phyloP scores from a whole-genome alignment of 2,329 filamentous ascomycete genomes.

The Colletotrichum sidae region DNA sequence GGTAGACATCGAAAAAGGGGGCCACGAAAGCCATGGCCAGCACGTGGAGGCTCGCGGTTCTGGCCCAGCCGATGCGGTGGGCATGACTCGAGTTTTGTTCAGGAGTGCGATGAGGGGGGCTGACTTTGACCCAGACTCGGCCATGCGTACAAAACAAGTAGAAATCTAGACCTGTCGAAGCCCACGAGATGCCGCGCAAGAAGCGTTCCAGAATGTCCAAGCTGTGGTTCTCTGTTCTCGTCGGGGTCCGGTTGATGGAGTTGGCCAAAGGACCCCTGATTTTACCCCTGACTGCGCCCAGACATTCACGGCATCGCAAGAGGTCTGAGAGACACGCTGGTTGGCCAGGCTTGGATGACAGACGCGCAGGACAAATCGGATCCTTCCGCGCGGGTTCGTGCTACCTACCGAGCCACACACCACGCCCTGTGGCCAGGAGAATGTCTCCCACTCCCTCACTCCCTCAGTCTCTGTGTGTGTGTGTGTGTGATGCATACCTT shows the following conservation, averaged over 20 bases:
- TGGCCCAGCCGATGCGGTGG: slow-evolving; percentile 12
- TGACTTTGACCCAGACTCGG: slow-evolving; percentile 1
- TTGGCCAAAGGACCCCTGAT: slow-evolving; percentile 18
- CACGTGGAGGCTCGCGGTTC: slow-evolving; percentile 5
- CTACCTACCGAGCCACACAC: slow-evolving; percentile 8
- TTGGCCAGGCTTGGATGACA: slow-evolving; percentile 30
- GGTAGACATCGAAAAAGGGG: slow-evolving; percentile 5
- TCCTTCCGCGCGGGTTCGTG: slow-evolving; percentile 27
- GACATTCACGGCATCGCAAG: slow-evolving; percentile 22
- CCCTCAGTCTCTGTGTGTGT: not conserved
- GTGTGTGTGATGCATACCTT: slow-evolving; percentile 13
- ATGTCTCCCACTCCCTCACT: too few relatives aligned
- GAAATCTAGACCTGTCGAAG: slow-evolving; percentile 13
- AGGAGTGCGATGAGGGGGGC: slow-evolving; percentile 3
- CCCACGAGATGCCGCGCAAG: slow-evolving; percentile 12
- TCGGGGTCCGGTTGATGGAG: slow-evolving; percentile 10
- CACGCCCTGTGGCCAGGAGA: not conserved
- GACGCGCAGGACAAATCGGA: slow-evolving; percentile 26
- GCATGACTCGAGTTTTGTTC: slow-evolving; percentile 14
- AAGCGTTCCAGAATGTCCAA: slow-evolving; percentile 1
- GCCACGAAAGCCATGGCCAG: slow-evolving; percentile 13
- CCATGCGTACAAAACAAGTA: not conserved
- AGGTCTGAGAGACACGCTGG: not conserved
- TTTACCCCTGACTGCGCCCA: slow-evolving; percentile 13
- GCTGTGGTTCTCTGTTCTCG: not conserved